Conservation (phyloP, 768 basidiomycete species). For the Agrocybe chaxingu region DNA sequence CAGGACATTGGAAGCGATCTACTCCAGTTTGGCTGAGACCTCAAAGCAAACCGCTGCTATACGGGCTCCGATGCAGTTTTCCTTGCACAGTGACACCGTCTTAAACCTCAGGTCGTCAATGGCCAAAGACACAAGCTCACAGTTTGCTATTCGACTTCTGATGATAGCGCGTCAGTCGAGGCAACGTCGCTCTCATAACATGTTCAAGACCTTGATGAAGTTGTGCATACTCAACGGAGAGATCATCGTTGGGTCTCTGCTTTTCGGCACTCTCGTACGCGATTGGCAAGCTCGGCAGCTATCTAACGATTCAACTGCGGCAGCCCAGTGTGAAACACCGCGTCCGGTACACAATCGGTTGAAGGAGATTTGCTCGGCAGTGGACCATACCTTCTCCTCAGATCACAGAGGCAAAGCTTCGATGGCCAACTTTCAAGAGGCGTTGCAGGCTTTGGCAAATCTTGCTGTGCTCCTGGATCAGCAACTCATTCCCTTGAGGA, state of each 20-base stretch:
- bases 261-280: slow-evolving; percentile 63
- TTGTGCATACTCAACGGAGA: slow-evolving; percentile 76
- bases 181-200: slow-evolving; percentile 51
- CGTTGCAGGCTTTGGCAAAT: slow-evolving; percentile 62
- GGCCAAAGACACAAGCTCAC: slow-evolving; percentile 37
- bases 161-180: slow-evolving; percentile 49
- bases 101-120: slow-evolving; percentile 30
- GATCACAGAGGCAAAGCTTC: slow-evolving; percentile 6
- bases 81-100: slow-evolving; percentile 11
- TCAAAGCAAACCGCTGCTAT: background rate
- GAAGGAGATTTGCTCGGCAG: slow-evolving; percentile 10
- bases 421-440: slow-evolving; percentile 17
- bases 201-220: slow-evolving; percentile 59
- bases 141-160: slow-evolving; percentile 53
- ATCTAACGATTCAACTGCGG: slow-evolving; percentile 10
- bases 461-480: slow-evolving; percentile 50
- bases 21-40: slow-evolving; percentile 23
- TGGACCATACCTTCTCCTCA: slow-evolving; percentile 13
- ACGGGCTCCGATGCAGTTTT: slow-evolving; percentile 10
- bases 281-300: slow-evolving; percentile 50
- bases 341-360: slow-evolving; percentile 3
- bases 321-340: slow-evolving; percentile 1
- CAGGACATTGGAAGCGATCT: slow-evolving; percentile 46
- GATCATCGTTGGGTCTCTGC: slow-evolving; percentile 68
- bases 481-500: slow-evolving; percentile 41